Base-by-base conservation (phyloP, 345 rosid genomes). In the Syzygium grande region DNA sequence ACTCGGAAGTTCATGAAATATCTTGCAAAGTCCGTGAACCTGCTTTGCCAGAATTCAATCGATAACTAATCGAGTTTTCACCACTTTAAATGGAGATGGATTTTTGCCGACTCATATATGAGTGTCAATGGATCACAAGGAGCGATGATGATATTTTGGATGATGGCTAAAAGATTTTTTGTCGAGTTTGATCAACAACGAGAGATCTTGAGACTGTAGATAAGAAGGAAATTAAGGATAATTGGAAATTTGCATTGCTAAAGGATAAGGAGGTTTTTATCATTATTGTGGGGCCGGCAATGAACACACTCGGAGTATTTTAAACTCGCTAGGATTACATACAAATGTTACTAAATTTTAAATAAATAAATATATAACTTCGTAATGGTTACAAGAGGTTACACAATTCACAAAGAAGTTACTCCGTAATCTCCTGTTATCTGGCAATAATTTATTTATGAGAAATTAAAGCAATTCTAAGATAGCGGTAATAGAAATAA, bases 11-110 rank as follows among this genome's bases (percentile, higher is more conserved):
- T 59, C 65, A 59, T 27, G 27, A 25, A 59, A 27, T 5, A 11
- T 15, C 65, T 5, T 27, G 3, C 12, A 2, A 25, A 59, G 65
- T 27, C 29, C 30, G 11, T 29, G 5, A 11, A 25, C 29, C 11
- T 25, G 38, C 13, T 6, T 43, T 1, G 7, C 46, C 7, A 1
- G 0, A n/a, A 61, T 61, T 61, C 13, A n/a, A 61, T n/a, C 34
- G 3, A 5, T 4, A 0, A 30, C 34, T 9, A 6, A 61, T 6
- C 2, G 10, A 61, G n/a, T 4, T 3, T 61, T n/a, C 34, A 15
- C 4, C 46, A 43, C 2, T n/a, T n/a, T 61, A n/a, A 34, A 61
- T 3, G 17, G 73, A 16, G 73, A 61, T 6, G 73, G 34, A 61
- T 61, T 61, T 6, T n/a, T n/a, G 73, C 38, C 19, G 19, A 6